phyloP scores from a whole-genome alignment of 805 yeast species.

The Metschnikowia drakensbergensis region DNA sequence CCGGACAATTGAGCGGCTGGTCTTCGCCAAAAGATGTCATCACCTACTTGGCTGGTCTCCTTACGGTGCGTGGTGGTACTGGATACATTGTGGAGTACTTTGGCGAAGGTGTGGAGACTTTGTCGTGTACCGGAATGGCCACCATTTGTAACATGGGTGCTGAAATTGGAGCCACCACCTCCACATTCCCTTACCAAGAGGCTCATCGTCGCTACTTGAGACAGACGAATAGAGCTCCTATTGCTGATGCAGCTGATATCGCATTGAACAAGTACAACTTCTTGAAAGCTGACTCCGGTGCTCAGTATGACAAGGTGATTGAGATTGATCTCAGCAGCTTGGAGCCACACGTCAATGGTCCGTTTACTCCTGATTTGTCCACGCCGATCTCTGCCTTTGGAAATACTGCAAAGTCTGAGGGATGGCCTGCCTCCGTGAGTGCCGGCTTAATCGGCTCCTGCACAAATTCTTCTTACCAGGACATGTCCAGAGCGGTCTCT shows the following conservation, averaged over 20 bases:
- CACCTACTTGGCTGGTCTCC: conserved; percentile 82
- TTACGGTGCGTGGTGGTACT: conserved; percentile 97
- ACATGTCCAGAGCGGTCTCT: conserved; percentile 94
- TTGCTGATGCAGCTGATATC: conserved; percentile 74
- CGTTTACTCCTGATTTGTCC: conserved; percentile 96
- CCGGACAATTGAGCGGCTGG: conserved; percentile 91
- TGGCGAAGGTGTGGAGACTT: conserved; percentile 86
- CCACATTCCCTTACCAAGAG: conserved; percentile 90
- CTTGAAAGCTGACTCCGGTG: conserved; percentile 81
- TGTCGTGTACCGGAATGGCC: conserved; percentile 98
- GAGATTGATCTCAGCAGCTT: conserved; percentile 83
- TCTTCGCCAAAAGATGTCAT: conserved; percentile 96
- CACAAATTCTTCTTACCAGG: conserved; percentile 97
- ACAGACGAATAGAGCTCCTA: conserved; percentile 79
- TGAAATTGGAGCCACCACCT: conserved; percentile 98
- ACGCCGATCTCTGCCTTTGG: conserved; percentile 86
- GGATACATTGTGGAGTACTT: conserved; percentile 95
- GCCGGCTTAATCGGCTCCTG: conserved; percentile 98
- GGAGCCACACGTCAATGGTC: conserved; percentile 97
- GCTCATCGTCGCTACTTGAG: conserved; percentile 74
- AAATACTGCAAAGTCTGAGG: conserved; percentile 60
- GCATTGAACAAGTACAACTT: conserved; percentile 55
- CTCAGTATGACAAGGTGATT: conserved; percentile 86
- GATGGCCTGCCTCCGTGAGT: conserved; percentile 82
- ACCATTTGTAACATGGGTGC: conserved; percentile 99